Base-by-base conservation (phyloP, 805 yeast species). In the Nematodospora valgi region DNA sequence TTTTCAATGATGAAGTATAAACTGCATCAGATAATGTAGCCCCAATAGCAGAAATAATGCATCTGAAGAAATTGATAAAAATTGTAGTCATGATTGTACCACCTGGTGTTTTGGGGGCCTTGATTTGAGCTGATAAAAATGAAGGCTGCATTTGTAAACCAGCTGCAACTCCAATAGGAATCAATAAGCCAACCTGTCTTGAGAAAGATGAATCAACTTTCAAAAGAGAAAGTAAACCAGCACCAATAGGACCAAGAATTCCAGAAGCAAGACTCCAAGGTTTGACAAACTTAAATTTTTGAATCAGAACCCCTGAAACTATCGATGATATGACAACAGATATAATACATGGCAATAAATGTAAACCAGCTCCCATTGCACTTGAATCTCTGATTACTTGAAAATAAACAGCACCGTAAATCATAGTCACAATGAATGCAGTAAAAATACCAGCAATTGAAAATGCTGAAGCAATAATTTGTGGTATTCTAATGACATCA, bases 31-130 rank as follows among this genome's bases (percentile, higher is more conserved):
- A 32, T 17, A 40, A 30, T 22, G 32, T 45, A 3, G 70, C 58
- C 17, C 72, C 66, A 19, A 76, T 24, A 2, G 78, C 61, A 28
- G 74, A 70, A 14, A 73, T 74, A 12, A 74, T 41, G 1, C 70
- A 51, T 44, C 80, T 65, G 11, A 52, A 49, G 46, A 72, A 72
- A 41, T 64, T 62, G 38, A 71, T 37, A 32, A 66, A 58, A 1
- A 77, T 53, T 4, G 79, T 72, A 2, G 74, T 61, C 52, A 74
- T 49, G 30, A 76, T 71, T 5, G 64, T 59, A 3, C 71, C 64
- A 11, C 80, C 81, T 5, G 73, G 64, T 1, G 59, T 51, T 40
- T 74, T 70, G 22, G 82, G 79, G 8, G 77, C 76, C 15, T 63
- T 54, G 6, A 76, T 50, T 45, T 76, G 79, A 2, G 72, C 61